Base-by-base conservation (phyloP, 176 grass and related monocot genomes). In the Echinochloa phyllopogon region DNA sequence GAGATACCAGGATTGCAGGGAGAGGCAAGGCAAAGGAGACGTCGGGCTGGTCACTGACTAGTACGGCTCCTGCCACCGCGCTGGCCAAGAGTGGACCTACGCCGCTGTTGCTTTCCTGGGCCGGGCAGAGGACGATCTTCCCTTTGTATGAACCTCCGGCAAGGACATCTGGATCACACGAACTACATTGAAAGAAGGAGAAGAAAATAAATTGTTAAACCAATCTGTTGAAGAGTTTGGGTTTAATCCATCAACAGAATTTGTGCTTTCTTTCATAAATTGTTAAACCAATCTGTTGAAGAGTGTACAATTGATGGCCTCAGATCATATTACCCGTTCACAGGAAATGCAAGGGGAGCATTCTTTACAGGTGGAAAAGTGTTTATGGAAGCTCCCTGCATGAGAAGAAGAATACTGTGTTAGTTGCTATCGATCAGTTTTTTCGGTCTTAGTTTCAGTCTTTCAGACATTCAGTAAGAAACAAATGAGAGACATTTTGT, bases 331-430 rank as follows among this genome's bases (percentile, higher is more conserved):
- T 84, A 84, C 72, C 82, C 82, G 5, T 84, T 27, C 0, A 10
- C 37, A 11, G 87, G 65, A 7, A 74, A 0, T 37, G 16, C 17
- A 37, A 67, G n/a, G 10, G 62, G 7, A 16, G 27, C 47, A 20
- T 79, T n/a, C 24, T 10, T 21, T 11, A 51, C 14, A 21, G 20
- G 10, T 3, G 65, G 82, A 42, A 89, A 79, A 55, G 12, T 73
- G 59, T 80, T 69, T 21, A 76, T 33, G 20, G 74, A 69, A 13
- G 20, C 21, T n/a, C 87, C 75, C 75, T 89, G 82, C 38, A 12
- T 21, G 65, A 25, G 2, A 15, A 25, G 5, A 11, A 21, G 17
- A 0, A 10, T 36, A 69, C 40, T 71, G 1, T 20, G 14, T 37
- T 6, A 53, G 16, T 20, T 53, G 15, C 29, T 33, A 33, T 1